These are phyloP conservation scores for Irpex sp. DNA, from an alignment of 1,284 basidiomycete genomes.

Conservation along the genomic window DNA sequence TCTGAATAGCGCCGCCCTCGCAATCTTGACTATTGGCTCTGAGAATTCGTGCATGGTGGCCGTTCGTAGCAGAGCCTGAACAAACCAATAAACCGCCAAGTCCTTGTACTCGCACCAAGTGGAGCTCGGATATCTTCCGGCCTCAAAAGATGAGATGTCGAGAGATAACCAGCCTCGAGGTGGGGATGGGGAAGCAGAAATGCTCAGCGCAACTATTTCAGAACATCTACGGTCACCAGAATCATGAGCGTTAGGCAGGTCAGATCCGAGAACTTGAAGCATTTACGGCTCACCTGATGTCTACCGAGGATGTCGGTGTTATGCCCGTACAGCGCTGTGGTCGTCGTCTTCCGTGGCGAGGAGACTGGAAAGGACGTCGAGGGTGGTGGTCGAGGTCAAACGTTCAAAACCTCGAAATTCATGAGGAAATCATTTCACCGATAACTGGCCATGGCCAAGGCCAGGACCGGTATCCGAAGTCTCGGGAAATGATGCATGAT, in stretches of 20 bases:
- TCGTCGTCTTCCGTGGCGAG: not conserved
- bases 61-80: not conserved
- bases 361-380: not conserved
- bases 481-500: not conserved
- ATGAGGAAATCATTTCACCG: no score
- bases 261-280: not conserved
- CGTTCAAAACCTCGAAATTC: not conserved
- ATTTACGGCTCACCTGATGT: not conserved
- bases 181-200: not conserved
- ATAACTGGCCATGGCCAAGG: not conserved
- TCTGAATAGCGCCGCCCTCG: conserved; percentile 15
- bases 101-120: not conserved
- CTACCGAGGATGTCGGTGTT: not conserved
- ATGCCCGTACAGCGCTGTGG: not conserved
- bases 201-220: not conserved
- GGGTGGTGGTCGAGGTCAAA: not conserved
- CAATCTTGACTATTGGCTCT: conserved; percentile 16
- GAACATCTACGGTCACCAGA: not conserved
- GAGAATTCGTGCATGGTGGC: conserved; percentile 25
- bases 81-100: not conserved
- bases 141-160: not conserved
- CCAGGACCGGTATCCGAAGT: not conserved
- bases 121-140: not conserved
- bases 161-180: not conserved
- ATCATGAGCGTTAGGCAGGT: not conserved